Evolutionary conservation across 805 yeast genomes (phyloP).

Genomic region (Candida maris): DNA sequence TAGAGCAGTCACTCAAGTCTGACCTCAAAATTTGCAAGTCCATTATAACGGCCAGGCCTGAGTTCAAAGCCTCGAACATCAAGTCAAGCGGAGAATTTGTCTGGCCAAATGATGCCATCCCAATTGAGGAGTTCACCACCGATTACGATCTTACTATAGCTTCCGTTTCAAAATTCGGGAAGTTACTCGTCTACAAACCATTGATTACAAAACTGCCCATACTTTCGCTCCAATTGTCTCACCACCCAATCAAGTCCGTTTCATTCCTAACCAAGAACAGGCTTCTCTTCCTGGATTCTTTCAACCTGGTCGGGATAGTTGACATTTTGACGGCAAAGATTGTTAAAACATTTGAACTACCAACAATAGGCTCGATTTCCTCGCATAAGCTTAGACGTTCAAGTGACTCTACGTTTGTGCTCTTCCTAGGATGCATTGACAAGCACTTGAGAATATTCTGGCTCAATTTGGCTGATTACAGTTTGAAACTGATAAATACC

Average conservation of each 20-base stretch:
- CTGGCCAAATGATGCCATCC: conserved; percentile 26
- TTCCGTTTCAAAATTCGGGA: conserved; percentile 27
- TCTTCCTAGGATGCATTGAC: conserved; percentile 22
- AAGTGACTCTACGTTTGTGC: conserved; percentile 10
- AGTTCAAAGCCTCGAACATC: conserved; percentile 19
- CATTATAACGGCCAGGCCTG: conserved; percentile 18
- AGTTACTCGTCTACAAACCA: conserved; percentile 22
- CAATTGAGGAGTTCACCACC: conserved; percentile 8
- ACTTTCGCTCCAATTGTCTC: conserved; percentile 20
- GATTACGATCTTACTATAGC: conserved; percentile 15
- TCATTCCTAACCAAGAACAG: conserved; percentile 8
- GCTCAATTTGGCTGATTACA: conserved; percentile 9
- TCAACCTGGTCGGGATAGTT: conserved; percentile 23
- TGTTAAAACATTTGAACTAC: conserved; percentile 18
- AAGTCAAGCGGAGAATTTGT: conserved; percentile 21
- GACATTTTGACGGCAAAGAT: conserved; percentile 19
- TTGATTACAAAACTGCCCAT: conserved; percentile 22
- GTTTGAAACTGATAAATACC: conserved; percentile 9
- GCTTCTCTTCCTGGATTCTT: conserved; percentile 25
- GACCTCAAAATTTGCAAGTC: conserved; percentile 18
- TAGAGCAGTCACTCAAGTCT: conserved; percentile 7
- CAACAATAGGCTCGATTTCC: conserved; percentile 24
- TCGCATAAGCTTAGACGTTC: conserved; percentile 13
- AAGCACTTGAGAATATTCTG: conserved; percentile 19
- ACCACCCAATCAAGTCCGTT: conserved; percentile 21